Evolutionary conservation across 257 asterid genomes (phyloP).

Genomic region (Primulina huaijiensis): DNA sequence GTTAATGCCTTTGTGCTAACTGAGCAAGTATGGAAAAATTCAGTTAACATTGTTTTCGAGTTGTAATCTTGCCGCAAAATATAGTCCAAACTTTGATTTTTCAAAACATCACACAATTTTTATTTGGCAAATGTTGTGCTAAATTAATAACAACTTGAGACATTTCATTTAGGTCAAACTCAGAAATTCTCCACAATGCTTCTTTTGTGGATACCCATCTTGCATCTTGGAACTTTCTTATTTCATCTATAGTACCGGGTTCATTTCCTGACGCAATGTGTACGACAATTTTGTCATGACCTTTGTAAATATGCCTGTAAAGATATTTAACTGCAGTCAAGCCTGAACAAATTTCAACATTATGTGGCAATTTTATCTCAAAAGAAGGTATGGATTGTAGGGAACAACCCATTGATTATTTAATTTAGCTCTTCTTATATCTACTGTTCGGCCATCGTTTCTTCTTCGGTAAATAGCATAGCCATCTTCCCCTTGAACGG

Average conservation of each 20-base stretch:
- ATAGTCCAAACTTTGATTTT: no score
- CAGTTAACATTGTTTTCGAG: no score
- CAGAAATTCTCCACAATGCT: slow-evolving; percentile 24
- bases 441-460: no score
- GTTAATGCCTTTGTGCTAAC: no score
- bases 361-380: slow-evolving; percentile 15
- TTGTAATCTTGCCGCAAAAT: no score
- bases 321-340: slow-evolving; percentile 16
- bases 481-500: no score
- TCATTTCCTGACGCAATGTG: not conserved
- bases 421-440: no score
- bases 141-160: not conserved
- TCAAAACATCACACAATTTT: not conserved
- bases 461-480: no score
- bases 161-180: slow-evolving; percentile 17
- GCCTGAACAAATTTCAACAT: slow-evolving; percentile 14
- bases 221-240: slow-evolving; percentile 18
- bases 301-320: slow-evolving; percentile 22
- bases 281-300: not conserved
- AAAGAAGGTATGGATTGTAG: no score
- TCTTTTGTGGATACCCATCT: slow-evolving; percentile 22
- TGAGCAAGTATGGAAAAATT: no score
- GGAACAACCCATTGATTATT: no score
- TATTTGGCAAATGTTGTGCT: slow-evolving; percentile 5
- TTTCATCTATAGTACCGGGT: slow-evolving; percentile 7